A percentile compares a stretch with the other conserved stretches of the same genome.
These are phyloP conservation scores for Pleurotus pulmonarius DNA, from an alignment of 768 basidiomycete genomes.

Conservation along the genomic window DNA sequence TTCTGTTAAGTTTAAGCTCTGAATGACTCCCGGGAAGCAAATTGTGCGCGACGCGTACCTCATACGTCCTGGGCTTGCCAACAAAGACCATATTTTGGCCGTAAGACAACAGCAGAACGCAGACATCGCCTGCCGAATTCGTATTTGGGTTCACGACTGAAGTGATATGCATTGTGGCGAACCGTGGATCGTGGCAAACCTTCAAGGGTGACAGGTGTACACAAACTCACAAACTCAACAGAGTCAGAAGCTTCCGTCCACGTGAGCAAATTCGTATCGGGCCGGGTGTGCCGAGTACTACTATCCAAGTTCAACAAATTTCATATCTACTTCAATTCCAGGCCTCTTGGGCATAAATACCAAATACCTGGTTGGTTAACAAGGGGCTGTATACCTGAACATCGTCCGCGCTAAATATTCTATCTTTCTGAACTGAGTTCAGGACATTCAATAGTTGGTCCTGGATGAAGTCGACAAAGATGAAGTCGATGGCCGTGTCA, in stretches of 20 bases:
- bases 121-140: not conserved
- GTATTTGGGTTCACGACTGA: slow-evolving; percentile 1
- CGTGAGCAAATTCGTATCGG: no score
- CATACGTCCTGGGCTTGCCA: slow-evolving; percentile 4
- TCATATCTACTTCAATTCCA: slow-evolving; percentile 36
- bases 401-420: slow-evolving; percentile 48
- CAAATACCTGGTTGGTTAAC: slow-evolving; percentile 47
- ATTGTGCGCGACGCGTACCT: not conserved
- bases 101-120: not conserved
- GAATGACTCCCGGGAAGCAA: not conserved
- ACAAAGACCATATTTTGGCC: slow-evolving; percentile 1
- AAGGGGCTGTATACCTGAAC: slow-evolving; percentile 52
- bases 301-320: not conserved
- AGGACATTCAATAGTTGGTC: slow-evolving; percentile 45
- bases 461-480: slow-evolving; percentile 72
- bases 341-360: slow-evolving; percentile 47
- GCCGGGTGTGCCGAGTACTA: no score
- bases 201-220: no score
- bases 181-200: no score
- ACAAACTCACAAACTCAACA: no score
- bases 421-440: slow-evolving; percentile 49
- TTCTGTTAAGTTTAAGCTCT: not conserved
- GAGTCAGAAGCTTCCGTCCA: no score
- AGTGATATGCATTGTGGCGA: not conserved
- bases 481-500: slow-evolving; percentile 60